Percentiles rank a stretch among this genome's conserved stretches.
Evolutionary conservation across 2,329 filamentous ascomycete genomes (phyloP).

Genomic region (Chaetomiaceae sp.): DNA sequence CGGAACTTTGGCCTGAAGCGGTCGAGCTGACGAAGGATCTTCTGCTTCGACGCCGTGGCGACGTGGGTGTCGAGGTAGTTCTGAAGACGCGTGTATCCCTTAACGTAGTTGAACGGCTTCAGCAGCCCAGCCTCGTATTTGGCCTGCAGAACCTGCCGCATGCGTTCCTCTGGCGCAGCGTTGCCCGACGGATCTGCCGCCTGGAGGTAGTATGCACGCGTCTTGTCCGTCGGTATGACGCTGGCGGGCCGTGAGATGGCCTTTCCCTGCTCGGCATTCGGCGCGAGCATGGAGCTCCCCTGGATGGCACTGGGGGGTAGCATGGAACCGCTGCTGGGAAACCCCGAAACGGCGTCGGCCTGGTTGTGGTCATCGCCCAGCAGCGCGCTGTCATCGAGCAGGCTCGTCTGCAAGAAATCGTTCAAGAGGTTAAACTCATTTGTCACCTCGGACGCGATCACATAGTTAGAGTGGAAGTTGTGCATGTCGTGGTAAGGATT

Average conservation of each 20-base stretch:
- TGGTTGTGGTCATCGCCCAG: slow-evolving; percentile 61
- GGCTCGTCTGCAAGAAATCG: slow-evolving; percentile 89
- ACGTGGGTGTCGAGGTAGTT: slow-evolving; percentile 91
- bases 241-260: slow-evolving; percentile 59
- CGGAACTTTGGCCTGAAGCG: slow-evolving; percentile 93
- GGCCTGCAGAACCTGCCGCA: slow-evolving; percentile 88
- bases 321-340: slow-evolving; percentile 34
- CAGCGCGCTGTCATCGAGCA: slow-evolving; percentile 76
- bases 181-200: slow-evolving; percentile 88
- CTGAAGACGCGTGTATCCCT: slow-evolving; percentile 84
- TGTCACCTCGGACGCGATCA: slow-evolving; percentile 87
- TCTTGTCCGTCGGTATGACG: slow-evolving; percentile 61
- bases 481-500: slow-evolving; percentile 93
- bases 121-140: slow-evolving; percentile 95
- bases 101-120: slow-evolving; percentile 97
- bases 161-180: slow-evolving; percentile 83
- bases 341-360: slow-evolving; percentile 47
- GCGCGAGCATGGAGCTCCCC: slow-evolving; percentile 45
- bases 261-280: slow-evolving; percentile 46
- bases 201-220: slow-evolving; percentile 92
- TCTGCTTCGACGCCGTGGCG: slow-evolving; percentile 74
- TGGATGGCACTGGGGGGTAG: slow-evolving; percentile 36
- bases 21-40: slow-evolving; percentile 86
- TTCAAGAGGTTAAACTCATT: slow-evolving; percentile 96
- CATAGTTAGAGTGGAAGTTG: slow-evolving; percentile 87